Evolutionary conservation across 768 basidiomycete genomes (phyloP).

Genomic region (Leccinum arenicola): DNA sequence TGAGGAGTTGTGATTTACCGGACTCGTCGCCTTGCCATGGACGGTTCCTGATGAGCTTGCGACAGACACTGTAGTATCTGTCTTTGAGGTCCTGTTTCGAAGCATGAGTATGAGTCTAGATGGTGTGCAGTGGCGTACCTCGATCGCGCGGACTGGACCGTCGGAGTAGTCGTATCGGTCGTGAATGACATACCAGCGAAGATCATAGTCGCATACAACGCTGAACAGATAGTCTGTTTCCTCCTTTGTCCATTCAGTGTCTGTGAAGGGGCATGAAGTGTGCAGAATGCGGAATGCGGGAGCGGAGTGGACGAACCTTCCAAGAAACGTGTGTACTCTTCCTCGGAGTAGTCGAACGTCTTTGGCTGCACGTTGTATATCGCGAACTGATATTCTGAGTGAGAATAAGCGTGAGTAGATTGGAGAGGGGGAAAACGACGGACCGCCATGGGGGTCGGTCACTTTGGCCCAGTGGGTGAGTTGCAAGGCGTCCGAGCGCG

Average conservation of each 20-base stretch:
- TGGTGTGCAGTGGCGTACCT: slow-evolving; percentile 43
- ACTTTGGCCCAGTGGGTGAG: slow-evolving; percentile 85
- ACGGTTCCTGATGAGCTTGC: slow-evolving; percentile 79
- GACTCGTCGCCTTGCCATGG: slow-evolving; percentile 84
- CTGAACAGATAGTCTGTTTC: slow-evolving; percentile 92
- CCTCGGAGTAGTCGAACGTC: slow-evolving; percentile 71
- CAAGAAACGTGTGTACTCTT: slow-evolving; percentile 82
- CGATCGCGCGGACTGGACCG: slow-evolving; percentile 57
- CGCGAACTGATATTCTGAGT: slow-evolving; percentile 72
- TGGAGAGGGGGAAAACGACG: slow-evolving; percentile 16
- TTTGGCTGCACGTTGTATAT: slow-evolving; percentile 75
- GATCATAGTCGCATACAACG: slow-evolving; percentile 77
- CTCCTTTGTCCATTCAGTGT: slow-evolving; percentile 85
- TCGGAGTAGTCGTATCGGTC: slow-evolving; percentile 82
- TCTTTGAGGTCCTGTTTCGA: slow-evolving; percentile 76
- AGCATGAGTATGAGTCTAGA: neutral
- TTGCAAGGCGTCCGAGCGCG: slow-evolving; percentile 63
- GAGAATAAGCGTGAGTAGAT: neutral
- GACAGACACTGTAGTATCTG: slow-evolving; percentile 88
- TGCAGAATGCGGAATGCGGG: neutral
- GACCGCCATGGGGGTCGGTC: slow-evolving; percentile 54
- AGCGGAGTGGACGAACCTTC: slow-evolving; percentile 48
- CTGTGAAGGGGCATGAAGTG: slow-evolving; percentile 34
- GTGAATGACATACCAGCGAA: slow-evolving; percentile 84
- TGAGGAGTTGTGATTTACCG: slow-evolving; percentile 61